These are phyloP conservation scores for Leucogyrophana mollusca DNA, from an alignment of 768 basidiomycete genomes.

Conservation along the genomic window DNA sequence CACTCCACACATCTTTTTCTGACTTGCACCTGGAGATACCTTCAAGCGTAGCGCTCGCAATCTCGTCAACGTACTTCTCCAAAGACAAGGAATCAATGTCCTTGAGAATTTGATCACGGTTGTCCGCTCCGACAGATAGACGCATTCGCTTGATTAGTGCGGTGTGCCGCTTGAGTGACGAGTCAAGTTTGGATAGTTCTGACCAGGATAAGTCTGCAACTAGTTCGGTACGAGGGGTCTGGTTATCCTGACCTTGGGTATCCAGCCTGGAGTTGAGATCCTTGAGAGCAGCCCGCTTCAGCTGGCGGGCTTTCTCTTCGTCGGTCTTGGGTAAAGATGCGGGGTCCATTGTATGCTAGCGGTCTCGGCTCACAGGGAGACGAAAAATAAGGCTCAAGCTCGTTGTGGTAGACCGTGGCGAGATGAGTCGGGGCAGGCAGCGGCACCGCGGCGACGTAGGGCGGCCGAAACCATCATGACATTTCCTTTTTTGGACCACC, in stretches of 20 bases:
- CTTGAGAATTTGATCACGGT: constrained; percentile 85
- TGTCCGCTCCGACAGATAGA: constrained; percentile 79
- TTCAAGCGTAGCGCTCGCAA: constrained; percentile 83
- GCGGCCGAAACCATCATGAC: too few species aligned
- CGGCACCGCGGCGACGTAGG: too few species aligned
- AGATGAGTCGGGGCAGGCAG: too few species aligned
- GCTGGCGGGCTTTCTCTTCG: constrained; percentile 51
- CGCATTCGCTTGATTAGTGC: constrained; percentile 92
- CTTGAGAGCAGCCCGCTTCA: constrained; percentile 59
- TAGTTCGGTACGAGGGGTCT: background rate
- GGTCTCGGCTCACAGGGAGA: background rate
- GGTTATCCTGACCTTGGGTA: constrained; percentile 43
- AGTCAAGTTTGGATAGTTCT: constrained; percentile 83
- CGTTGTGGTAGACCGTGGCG: too few species aligned
- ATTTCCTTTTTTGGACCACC: too few species aligned
- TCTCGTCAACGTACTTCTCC: constrained; percentile 96
- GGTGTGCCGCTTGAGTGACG: constrained; percentile 94
- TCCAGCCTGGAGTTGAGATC: constrained; percentile 50
- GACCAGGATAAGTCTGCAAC: background rate
- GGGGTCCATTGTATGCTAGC: constrained; percentile 19
- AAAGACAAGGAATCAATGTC: constrained; percentile 88
- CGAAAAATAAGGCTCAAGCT: too few species aligned
- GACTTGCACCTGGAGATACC: constrained; percentile 87
- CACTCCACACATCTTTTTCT: constrained; percentile 88
- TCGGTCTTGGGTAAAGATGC: constrained; percentile 35